Evolutionary conservation across 208 protist species (phyloP).

Genomic region (Acanthamoeba lugdunensis): DNA sequence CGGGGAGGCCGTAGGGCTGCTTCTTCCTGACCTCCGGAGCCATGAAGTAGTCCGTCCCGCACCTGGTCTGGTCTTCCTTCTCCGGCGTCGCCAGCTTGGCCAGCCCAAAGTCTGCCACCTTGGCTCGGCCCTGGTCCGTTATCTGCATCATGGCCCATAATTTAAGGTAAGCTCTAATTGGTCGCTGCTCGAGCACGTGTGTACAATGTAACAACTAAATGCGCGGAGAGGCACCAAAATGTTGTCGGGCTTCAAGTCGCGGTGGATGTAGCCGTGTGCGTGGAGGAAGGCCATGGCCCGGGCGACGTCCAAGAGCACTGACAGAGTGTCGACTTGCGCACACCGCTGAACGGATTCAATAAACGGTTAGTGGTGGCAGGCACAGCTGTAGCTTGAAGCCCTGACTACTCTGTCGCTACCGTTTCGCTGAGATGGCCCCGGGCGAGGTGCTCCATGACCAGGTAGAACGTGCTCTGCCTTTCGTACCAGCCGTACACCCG

Average conservation of each 20-base stretch:
- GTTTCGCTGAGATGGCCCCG: not conserved
- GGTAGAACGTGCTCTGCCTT: not conserved
- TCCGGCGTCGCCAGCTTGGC: not conserved
- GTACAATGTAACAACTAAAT: not conserved
- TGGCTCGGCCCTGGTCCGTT: not conserved
- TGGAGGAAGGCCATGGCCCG: conserved; percentile 7
- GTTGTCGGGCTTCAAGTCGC: conserved; percentile 33
- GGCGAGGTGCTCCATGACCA: not conserved
- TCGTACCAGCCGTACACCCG: not conserved
- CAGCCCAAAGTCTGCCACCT: not conserved
- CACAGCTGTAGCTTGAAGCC: not conserved
- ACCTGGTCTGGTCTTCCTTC: not conserved
- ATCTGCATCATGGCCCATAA: not conserved
- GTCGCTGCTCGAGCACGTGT: not conserved
- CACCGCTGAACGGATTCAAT: not conserved
- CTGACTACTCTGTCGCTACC: not conserved
- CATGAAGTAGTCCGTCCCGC: not conserved
- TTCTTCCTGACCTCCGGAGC: not conserved
- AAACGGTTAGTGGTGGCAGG: not conserved
- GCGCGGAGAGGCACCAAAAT: not conserved
- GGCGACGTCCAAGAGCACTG: not conserved
- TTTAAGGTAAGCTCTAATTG: not conserved
- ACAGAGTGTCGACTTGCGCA: not conserved
- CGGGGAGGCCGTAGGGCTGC: not conserved
- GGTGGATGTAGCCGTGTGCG: not conserved